Evolutionary conservation across 345 rosid species (phyloP), one percentile per base, ranked within the genome.

Genomic region (Eucalyptus sp.): DNA sequence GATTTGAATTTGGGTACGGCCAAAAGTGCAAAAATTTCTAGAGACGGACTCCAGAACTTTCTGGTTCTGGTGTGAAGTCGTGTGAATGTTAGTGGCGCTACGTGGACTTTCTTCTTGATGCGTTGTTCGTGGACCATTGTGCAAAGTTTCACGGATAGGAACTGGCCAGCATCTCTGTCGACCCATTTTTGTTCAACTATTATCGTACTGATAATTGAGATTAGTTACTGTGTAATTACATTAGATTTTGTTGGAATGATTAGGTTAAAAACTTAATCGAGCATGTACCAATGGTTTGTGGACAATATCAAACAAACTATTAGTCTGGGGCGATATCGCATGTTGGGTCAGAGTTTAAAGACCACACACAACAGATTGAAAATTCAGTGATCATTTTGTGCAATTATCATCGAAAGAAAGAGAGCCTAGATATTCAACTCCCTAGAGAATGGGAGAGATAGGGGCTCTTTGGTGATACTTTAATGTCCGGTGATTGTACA

Each of bases 381-480:
- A 76, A 10, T 76, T 76, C 8, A 76, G 7, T 2, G 27, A 10
- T 0, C 3, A 37, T 37, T 37, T 37, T 3, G 8, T 16, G 0
- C 2, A 5, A 10, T 71, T 71, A 5, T 71, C 25, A 18, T 71
- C 5, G 4, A 71, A 37, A 71, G 25, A 71, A 37, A 71, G 15
- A 71, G 81, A 6, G 7, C 13, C 3, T 8, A 5, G 20, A 12
- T 71, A 44, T 66, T 8, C 41, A 8, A 66, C 11, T 15, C 11
- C 37, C 71, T 14, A 15, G 11, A 18, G 58, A 52, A 5, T 24
- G 29, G 20, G 22, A 68, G 24, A 16, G 80, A 17, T 24, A 33
- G 44, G 13, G 20, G 76, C 76, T 64, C 37, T 15, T 7, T 16
- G 76, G 33, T 14, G 76, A n/a, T 33, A 14, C 41, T 64, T n/a